A percentile compares a stretch with the other conserved stretches of the same genome.
phyloP scores from a whole-genome alignment of 1,139 yeast genomes.

The Pichia sp. region DNA sequence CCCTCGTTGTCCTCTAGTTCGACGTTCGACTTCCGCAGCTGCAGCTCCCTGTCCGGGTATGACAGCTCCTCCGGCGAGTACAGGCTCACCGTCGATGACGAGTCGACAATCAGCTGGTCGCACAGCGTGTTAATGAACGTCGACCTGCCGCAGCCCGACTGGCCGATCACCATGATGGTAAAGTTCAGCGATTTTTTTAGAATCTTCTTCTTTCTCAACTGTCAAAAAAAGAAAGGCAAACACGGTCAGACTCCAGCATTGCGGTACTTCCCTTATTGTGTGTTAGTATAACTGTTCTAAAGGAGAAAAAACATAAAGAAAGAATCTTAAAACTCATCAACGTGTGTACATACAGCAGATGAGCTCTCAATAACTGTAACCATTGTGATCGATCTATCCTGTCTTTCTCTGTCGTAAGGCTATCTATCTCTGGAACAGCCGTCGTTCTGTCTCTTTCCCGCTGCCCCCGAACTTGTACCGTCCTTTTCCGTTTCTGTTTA shows the following conservation, averaged over 20 bases:
- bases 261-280: background rate
- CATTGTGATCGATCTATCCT: constrained; percentile 17
- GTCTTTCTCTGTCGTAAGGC: background rate
- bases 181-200: constrained; percentile 55
- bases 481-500: background rate
- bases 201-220: constrained; percentile 53
- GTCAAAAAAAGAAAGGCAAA: background rate
- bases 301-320: background rate
- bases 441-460: background rate
- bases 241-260: background rate
- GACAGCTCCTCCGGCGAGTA: constrained; percentile 42
- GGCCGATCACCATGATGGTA: constrained; percentile 57
- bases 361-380: constrained; percentile 32
- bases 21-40: constrained; percentile 47
- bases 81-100: constrained; percentile 38
- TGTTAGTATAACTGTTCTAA: background rate
- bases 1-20: constrained; percentile 77
- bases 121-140: constrained; percentile 65
- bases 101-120: constrained; percentile 72
- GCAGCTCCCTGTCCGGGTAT: constrained; percentile 40
- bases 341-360: constrained; percentile 28
- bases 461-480: background rate
- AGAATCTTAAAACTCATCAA: background rate
- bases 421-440: background rate
- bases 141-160: constrained; percentile 56